phyloP scores from a whole-genome alignment of 2,329 filamentous ascomycete species.

The Verticillium nonalfalfae region DNA sequence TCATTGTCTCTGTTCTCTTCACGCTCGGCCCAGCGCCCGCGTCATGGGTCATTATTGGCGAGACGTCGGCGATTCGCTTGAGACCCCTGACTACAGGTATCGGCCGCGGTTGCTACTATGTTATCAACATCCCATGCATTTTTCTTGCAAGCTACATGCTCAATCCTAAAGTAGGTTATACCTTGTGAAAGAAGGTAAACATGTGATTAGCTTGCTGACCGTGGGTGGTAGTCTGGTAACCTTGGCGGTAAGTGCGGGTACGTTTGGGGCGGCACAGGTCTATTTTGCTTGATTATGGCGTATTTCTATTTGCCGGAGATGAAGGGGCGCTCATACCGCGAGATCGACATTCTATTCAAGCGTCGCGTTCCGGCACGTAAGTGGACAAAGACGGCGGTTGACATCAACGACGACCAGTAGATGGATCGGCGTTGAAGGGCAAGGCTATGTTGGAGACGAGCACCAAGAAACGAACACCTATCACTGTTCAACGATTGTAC shows the following conservation, averaged over 20 bases:
- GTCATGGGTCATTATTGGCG: constrained; percentile 62
- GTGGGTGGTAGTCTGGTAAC: constrained; percentile 24
- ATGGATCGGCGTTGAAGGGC: background rate
- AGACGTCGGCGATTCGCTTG: constrained; percentile 60
- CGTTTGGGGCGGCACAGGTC: constrained; percentile 51
- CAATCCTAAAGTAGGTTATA: constrained; percentile 29
- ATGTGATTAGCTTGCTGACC: constrained; percentile 16
- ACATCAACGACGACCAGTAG: constrained; percentile 58
- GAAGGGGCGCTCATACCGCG: constrained; percentile 51
- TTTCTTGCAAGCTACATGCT: constrained; percentile 57
- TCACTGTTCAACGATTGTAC: constrained; percentile 7
- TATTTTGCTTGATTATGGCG: constrained; percentile 45
- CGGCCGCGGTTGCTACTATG: constrained; percentile 57
- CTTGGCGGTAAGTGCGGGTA: constrained; percentile 52
- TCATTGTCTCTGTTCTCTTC: constrained; percentile 62
- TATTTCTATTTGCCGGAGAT: constrained; percentile 48
- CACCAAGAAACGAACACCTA: constrained; percentile 21
- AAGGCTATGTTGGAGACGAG: background rate
- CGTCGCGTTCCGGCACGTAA: constrained; percentile 47
- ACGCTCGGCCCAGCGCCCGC: constrained; percentile 55
- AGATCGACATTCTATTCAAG: constrained; percentile 55
- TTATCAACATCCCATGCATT: constrained; percentile 60
- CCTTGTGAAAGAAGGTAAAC: background rate
- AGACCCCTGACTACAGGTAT: constrained; percentile 59
- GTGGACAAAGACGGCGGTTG: constrained; percentile 48